Percentiles rank a stretch among this genome's conserved stretches.
phyloP scores from a whole-genome alignment of 768 basidiomycete species.

The Candolleomyces efflorescens region DNA sequence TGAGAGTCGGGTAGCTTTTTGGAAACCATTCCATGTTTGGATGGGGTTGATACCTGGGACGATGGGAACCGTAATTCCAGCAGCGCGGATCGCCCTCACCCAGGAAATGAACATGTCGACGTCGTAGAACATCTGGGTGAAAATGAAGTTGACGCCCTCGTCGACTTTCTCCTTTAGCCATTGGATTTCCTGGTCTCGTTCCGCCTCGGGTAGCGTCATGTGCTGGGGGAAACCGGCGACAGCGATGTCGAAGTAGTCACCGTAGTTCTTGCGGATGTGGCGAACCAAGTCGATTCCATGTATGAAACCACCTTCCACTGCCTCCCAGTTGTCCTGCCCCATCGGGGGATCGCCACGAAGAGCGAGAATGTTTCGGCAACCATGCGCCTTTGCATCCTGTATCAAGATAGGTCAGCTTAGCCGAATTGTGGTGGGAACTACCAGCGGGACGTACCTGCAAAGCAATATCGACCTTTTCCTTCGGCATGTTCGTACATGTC shows the following conservation, averaged over 20 bases:
- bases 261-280: conserved; percentile 80
- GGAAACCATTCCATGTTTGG: conserved; percentile 95
- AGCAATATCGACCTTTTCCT: conserved; percentile 90
- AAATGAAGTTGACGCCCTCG: conserved; percentile 88
- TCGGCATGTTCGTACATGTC: conserved; percentile 99
- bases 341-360: conserved; percentile 89
- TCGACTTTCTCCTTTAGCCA: conserved; percentile 91
- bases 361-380: conserved; percentile 91
- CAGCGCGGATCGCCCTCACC: conserved; percentile 78
- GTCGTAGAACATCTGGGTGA: conserved; percentile 99
- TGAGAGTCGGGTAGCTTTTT: conserved; percentile 74
- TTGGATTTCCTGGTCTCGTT: conserved; percentile 72
- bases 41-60: conserved; percentile 94
- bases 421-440: not conserved
- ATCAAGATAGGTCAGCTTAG: not conserved
- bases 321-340: conserved; percentile 89
- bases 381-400: conserved; percentile 85
- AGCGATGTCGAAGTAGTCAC: conserved; percentile 93
- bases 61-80: conserved; percentile 85
- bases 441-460: conserved; percentile 54
- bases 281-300: conserved; percentile 90
- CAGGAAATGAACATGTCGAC: conserved; percentile 87
- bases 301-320: conserved; percentile 85
- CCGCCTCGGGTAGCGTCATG: conserved; percentile 65
- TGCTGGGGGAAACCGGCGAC: conserved; percentile 92